Evolutionary conservation across 2,329 filamentous ascomycete genomes (phyloP).

Genomic region (Trematosphaeria pertusa): DNA sequence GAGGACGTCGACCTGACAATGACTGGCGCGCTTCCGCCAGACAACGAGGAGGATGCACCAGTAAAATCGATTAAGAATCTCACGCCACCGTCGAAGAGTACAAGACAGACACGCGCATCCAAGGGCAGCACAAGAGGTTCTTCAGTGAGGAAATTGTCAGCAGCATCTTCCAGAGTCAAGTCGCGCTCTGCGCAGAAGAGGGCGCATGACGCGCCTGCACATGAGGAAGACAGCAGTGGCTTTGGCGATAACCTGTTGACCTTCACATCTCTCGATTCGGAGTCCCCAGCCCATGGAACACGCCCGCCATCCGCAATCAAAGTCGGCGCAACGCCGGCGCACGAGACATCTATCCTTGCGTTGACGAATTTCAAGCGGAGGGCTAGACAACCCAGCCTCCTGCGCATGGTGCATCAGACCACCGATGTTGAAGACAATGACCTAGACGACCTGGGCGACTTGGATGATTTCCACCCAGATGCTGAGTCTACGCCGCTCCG

Average conservation of each 20-base stretch:
- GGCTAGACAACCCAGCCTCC: constrained; percentile 57
- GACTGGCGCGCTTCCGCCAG: constrained; percentile 44
- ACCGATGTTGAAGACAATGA: constrained; percentile 55
- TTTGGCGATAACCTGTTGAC: constrained; percentile 40
- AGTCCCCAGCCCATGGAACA: constrained; percentile 44
- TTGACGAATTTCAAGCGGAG: constrained; percentile 59
- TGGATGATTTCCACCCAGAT: constrained; percentile 63
- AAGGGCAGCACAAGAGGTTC: constrained; percentile 26
- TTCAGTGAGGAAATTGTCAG: constrained; percentile 19
- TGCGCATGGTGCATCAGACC: constrained; percentile 56
- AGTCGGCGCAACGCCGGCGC: constrained; percentile 51
- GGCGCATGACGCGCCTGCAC: constrained; percentile 5
- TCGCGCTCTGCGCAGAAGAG: constrained; percentile 6
- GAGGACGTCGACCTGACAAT: constrained; percentile 39
- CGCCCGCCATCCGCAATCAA: constrained; percentile 54
- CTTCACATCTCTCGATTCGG: constrained; percentile 41
- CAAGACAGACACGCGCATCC: constrained; percentile 24
- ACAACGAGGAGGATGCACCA: constrained; percentile 12
- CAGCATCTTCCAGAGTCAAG: constrained; percentile 7
- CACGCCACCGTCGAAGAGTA: constrained; percentile 29
- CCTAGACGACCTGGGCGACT: constrained; percentile 51
- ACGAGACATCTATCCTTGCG: constrained; percentile 56
- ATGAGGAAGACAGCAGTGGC: constrained; percentile 36
- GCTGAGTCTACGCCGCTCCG: constrained; percentile 73
- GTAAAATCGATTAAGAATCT: constrained; percentile 15